phyloP scores from a whole-genome alignment of 2,329 filamentous ascomycete species.

The Onygenales sp. region DNA sequence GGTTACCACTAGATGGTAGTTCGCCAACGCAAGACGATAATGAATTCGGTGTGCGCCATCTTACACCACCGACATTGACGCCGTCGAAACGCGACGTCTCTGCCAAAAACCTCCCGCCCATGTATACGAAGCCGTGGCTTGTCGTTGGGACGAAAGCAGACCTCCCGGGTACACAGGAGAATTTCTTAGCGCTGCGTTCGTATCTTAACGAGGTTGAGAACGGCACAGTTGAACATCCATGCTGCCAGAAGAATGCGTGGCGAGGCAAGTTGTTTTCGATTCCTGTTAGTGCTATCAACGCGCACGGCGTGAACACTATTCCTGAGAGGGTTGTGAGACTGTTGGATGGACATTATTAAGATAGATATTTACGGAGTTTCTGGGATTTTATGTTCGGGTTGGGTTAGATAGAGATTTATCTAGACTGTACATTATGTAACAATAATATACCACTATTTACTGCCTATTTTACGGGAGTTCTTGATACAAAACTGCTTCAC shows the following conservation, averaged over 20 bases:
- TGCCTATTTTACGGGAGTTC: not conserved
- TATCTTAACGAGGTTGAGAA: conserved; percentile 61
- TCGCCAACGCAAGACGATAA: conserved; percentile 14
- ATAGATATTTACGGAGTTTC: too few relatives aligned
- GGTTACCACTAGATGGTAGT: conserved; percentile 25
- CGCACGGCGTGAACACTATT: conserved; percentile 62
- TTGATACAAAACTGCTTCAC: too few relatives aligned
- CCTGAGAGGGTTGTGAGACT: conserved; percentile 33
- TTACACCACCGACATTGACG: not conserved
- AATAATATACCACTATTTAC: not conserved
- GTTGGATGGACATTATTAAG: conserved; percentile 21
- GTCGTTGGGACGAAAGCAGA: conserved; percentile 93
- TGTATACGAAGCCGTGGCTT: conserved; percentile 94
- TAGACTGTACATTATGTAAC: not conserved
- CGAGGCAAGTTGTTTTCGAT: conserved; percentile 51
- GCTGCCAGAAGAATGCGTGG: conserved; percentile 58
- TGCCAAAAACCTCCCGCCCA: conserved; percentile 54
- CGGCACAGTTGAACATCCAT: conserved; percentile 62
- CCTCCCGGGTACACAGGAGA: conserved; percentile 64
- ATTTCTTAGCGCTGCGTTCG: conserved; percentile 58
- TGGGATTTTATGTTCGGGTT: not conserved
- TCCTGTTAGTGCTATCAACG: conserved; percentile 81
- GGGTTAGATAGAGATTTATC: not conserved
- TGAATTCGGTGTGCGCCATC: not conserved
- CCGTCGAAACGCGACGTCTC: conserved; percentile 12